Percentiles rank a stretch among this genome's conserved stretches.
Evolutionary conservation across 192 early-diverging fungal genomes (phyloP).

Genomic region (Gaertneriomyces sp.): DNA sequence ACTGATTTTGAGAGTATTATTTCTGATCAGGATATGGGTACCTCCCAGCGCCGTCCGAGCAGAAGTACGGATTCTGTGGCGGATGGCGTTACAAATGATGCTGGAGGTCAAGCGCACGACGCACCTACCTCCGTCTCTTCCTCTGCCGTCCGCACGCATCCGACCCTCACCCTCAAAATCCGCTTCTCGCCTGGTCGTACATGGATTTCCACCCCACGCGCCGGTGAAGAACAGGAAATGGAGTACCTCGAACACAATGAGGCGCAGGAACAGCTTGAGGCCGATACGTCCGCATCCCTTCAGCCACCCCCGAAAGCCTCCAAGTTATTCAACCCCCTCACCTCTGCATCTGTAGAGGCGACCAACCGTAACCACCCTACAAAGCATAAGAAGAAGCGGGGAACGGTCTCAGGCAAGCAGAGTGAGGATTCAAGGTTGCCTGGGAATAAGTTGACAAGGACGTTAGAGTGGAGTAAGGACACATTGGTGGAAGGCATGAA

Average conservation of each 20-base stretch:
- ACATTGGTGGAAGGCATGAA: conserved; percentile 22
- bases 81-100: not conserved
- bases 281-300: not conserved
- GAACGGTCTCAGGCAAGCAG: not conserved
- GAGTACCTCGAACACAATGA: not conserved
- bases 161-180: conserved; percentile 17
- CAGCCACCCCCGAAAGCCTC: not conserved
- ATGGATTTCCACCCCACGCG: conserved; percentile 8
- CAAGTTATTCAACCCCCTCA: not conserved
- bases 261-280: not conserved
- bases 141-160: not conserved
- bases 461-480: conserved; percentile 34
- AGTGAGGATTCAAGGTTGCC: conserved; percentile 14
- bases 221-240: conserved; percentile 24
- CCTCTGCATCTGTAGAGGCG: not conserved
- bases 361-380: not conserved
- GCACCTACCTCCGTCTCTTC: not conserved
- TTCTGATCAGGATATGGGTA: conserved; percentile 1
- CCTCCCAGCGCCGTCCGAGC: not conserved
- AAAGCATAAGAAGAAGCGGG: no score
- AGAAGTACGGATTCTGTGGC: not conserved
- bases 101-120: not conserved
- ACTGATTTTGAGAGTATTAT: conserved; percentile 8
- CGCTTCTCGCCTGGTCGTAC: conserved; percentile 17
- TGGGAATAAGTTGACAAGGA: conserved; percentile 22